Base-by-base conservation (phyloP, 768 basidiomycete species). In the Wakefieldia striispora region DNA sequence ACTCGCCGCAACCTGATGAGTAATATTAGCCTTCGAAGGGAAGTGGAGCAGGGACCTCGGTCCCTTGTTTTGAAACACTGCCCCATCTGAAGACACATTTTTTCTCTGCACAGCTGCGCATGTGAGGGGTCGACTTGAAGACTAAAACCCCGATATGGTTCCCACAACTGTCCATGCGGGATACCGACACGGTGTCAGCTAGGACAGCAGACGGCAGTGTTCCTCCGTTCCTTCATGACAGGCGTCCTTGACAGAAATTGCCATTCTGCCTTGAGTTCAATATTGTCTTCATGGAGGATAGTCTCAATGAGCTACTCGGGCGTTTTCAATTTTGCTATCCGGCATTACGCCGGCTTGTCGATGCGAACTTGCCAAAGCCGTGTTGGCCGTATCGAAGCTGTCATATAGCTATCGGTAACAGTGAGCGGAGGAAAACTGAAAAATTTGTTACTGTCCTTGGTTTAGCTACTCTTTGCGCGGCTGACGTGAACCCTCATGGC, bases 161-260 rank as follows among this genome's bases (percentile, higher is more conserved):
- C 14, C 49, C 37, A 20, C 24, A 31, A 33, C 13, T 38, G 49
- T 31, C 14, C 14, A 27, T 31, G 26, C 31, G 31, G 31, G 33
- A 14, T 33, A 14, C 24, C 24, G 7, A 9, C 6, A 26, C 26
- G 24, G 7, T 9, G 26, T 27, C 26, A 27, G 10, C 10, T 8
- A 10, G 6, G 29, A 29, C 29, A 29, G 29, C 29, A 16, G 13
- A 27, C 27, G 11, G 13, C 31, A 16, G 14, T 33, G 33, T 6
- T 29, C 33, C 33, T 9, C 40, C 27, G 23, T 26, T 40, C 16
- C 24, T 29, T 7, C 3, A 24, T 40, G n/a, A 10, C 27, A 31
- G 23, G 21, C 19, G 19, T 21, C 12, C n/a, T 31, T 40, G 59
- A 47, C 54, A 45, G 37, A 34, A 26, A 13, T 34, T 16, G 29